Evolutionary conservation across 495 filamentous ascomycete genomes (phyloP).

Genomic region (Halenospora varia): DNA sequence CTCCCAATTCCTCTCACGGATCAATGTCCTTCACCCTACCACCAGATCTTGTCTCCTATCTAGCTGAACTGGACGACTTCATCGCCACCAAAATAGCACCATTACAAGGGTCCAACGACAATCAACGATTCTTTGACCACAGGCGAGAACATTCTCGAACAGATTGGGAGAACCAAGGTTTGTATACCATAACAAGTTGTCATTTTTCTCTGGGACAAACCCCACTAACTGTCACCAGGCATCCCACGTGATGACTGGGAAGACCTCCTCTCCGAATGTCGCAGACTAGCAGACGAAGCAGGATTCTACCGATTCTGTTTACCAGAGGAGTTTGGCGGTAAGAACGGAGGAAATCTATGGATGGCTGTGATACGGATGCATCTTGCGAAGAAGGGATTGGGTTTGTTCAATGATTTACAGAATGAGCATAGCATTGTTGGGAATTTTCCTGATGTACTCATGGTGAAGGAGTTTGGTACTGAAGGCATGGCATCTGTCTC

Average conservation of each 20-base stretch:
- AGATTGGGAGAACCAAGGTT: conserved; percentile 36
- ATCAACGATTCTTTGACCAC: conserved; percentile 59
- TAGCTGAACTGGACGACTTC: conserved; percentile 47
- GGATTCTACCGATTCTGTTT: conserved; percentile 55
- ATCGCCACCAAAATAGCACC: conserved; percentile 48
- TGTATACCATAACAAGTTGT: too few relatives aligned
- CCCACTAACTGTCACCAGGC: conserved; percentile 32
- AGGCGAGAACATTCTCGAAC: conserved; percentile 54
- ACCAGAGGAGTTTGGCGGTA: conserved; percentile 50
- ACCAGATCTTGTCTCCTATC: conserved; percentile 38
- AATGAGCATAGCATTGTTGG: conserved; percentile 56
- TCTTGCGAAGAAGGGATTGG: conserved; percentile 49
- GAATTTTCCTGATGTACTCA: conserved; percentile 55
- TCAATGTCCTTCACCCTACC: conserved; percentile 55
- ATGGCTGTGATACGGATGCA: conserved; percentile 58
- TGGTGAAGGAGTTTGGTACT: conserved; percentile 52
- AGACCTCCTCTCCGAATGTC: conserved; percentile 40
- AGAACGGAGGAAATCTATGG: conserved; percentile 49
- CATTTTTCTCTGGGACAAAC: not conserved
- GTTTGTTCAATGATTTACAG: conserved; percentile 58
- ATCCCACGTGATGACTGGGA: conserved; percentile 55
- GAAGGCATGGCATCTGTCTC: conserved; percentile 9
- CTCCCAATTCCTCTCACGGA: conserved; percentile 11
- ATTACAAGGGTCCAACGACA: conserved; percentile 46
- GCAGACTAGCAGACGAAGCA: conserved; percentile 43